Evolutionary conservation across 2,329 filamentous ascomycete genomes (phyloP), one percentile per base, ranked within the genome.

Genomic region (Aquanectria penicillioides): DNA sequence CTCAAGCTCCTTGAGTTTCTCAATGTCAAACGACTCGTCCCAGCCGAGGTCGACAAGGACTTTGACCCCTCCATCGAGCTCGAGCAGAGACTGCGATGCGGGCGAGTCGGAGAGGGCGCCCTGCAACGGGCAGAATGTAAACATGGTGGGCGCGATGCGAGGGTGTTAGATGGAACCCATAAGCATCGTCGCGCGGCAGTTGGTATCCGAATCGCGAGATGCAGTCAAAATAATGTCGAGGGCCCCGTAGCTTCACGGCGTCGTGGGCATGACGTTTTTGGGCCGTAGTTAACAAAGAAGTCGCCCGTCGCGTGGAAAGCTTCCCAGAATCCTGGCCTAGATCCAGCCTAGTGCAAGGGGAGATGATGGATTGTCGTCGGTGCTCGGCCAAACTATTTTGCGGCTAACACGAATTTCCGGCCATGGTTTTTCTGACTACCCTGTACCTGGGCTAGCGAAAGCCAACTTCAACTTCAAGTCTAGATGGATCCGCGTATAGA

Each of bases 31-130:
- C 2, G 86, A 86, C 74, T 97, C 93, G 74, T 98, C 94, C 95
- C 95, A 99, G 59, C 95, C 95, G 38, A 97, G 89, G 73, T 97
- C 94, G 31, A 99, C 87, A 51, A 99, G 85, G 49, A 99, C 88
- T 77, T 98, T 98, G 78, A 99, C 90, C 58, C 94, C 95, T 64
- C 94, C 94, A 80, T 99, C 95, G 54, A 99, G 90, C 80, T 98
- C 94, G 43, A 99, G 82, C 29, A 99, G 86, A n/a, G 95, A 98
- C 75, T 97, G 93, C 63, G 93, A 96, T 37, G 94, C 94, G 57
- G 89, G 83, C 41, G 93, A 95, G 66, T 91, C 87, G 48, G 92
- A 94, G 72, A 96, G 92, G 61, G 95, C 94, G 74, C 95, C 95
- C 68, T 97, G 89, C 57, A 99, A 83, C 41, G 95, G 89, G 71